Base-by-base conservation (phyloP, 140 eudicot species). In the Senecio squalidus region DNA sequence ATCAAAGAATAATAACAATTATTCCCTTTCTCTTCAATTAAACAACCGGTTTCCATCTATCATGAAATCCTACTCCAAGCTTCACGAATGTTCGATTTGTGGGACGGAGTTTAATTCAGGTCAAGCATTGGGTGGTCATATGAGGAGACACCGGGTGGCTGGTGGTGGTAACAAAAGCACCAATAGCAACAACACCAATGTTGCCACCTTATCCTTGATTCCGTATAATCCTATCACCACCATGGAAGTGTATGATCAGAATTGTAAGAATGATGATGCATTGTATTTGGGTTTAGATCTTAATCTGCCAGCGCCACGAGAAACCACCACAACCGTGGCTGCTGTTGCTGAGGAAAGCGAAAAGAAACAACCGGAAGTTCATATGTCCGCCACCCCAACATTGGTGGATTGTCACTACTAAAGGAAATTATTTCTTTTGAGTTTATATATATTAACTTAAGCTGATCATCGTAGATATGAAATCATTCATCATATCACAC, bases 61-160 rank as follows among this genome's bases (percentile, higher is more conserved):
- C 16, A 34, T 6, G 20, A 71, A 66, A 49, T 55, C 80, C 4
- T 72, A 79, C 9, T 71, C 76, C 27, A 83, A 67, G 60, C 70
- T 80, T 40, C 98, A 91, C 27, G 96, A 86, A 66, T 91, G 98
- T 66, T 66, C 94, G 0, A 74, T 79, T 14, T 91, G 98, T 64
- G 96, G 98, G 4, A 81, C 92, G 2, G 94, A 91, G 63, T 91
- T 91, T 55, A 62, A 79, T 5, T 84, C 95, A 0, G 98, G 98
- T 0, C 98, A 91, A 38, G 98, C 98, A 0, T 60, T 91, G 70
- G 98, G 98, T 0, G 98, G 98, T 8, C 98, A 91, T 65, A 91
- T 91, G 98, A 86, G 98, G 60, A 73, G 94, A n/a, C 98, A 91
- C 49, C 68, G 98, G 34, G 88, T 74, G 15, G 65, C 68, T 0